Percentiles rank a stretch among this genome's conserved stretches.
Evolutionary conservation across 1,139 yeast species (phyloP).

Genomic region (Hansenula anomala): DNA sequence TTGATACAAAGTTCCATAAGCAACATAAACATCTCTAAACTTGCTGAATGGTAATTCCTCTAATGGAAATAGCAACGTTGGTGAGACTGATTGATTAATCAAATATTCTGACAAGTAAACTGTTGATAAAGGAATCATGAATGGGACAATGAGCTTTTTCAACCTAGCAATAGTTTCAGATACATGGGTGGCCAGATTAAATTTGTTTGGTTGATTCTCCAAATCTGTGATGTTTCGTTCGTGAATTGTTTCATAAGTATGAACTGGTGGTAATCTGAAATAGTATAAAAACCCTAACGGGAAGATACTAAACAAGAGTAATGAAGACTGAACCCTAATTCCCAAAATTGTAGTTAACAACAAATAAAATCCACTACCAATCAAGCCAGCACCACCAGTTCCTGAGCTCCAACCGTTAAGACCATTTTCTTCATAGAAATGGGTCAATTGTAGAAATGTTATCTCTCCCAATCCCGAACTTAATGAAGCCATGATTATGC

Average conservation of each 20-base stretch:
- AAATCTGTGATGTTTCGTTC: conserved; percentile 1
- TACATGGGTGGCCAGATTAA: conserved; percentile 26
- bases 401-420: conserved; percentile 90
- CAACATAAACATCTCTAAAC: conserved; percentile 85
- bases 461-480: conserved; percentile 91
- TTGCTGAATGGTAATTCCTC: conserved; percentile 61
- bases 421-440: conserved; percentile 52
- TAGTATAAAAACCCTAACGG: conserved; percentile 47
- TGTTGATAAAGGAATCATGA: conserved; percentile 75
- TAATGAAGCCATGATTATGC: conserved; percentile 76
- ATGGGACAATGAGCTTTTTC: conserved; percentile 54
- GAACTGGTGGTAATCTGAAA: conserved; percentile 21
- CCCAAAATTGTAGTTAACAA: conserved; percentile 50
- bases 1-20: conserved; percentile 90
- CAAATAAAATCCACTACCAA: conserved; percentile 64
- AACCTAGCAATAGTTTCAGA: conserved; percentile 37
- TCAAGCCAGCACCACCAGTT: conserved; percentile 91
- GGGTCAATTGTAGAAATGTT: conserved; percentile 82
- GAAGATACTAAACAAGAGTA: conserved; percentile 41
- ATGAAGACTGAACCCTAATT: conserved; percentile 37
- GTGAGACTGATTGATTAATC: conserved; percentile 89
- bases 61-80: conserved; percentile 76
- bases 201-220: not conserved
- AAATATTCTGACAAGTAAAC: conserved; percentile 86
- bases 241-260: conserved; percentile 4